Percentiles rank a stretch among this genome's conserved stretches.
Evolutionary conservation across 2,329 filamentous ascomycete genomes (phyloP).

Genomic region (Aspergillus hiratsukae): DNA sequence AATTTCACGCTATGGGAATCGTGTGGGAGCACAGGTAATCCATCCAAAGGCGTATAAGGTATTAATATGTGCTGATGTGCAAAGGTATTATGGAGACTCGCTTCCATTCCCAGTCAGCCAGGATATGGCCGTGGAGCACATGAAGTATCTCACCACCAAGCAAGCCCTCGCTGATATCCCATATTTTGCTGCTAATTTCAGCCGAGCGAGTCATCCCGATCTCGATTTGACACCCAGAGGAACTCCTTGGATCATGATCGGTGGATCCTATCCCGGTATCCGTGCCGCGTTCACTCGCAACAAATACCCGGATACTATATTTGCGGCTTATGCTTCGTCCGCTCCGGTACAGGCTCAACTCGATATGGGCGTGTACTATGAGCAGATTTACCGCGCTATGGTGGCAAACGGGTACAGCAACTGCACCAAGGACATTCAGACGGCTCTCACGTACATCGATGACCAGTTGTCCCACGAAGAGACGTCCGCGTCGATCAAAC

Average conservation of each 20-base stretch:
- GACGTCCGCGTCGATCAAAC: constrained; percentile 41
- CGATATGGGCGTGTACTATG: constrained; percentile 51
- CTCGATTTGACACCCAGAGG: constrained; percentile 36
- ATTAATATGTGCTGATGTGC: constrained; percentile 4
- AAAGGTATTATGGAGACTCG: constrained; percentile 42
- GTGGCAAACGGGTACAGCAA: constrained; percentile 47
- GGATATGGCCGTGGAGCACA: constrained; percentile 36
- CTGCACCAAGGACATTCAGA: constrained; percentile 48
- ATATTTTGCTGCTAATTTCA: constrained; percentile 42
- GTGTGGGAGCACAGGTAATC: constrained; percentile 42
- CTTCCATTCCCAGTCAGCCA: constrained; percentile 34
- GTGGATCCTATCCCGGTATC: constrained; percentile 44
- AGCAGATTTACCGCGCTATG: constrained; percentile 47
- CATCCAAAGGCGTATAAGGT: not conserved
- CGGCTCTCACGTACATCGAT: constrained; percentile 49
- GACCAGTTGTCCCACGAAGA: constrained; percentile 35
- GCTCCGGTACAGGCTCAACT: constrained; percentile 45
- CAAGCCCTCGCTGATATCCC: constrained; percentile 45
- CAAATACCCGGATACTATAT: constrained; percentile 40
- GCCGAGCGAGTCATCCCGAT: constrained; percentile 24
- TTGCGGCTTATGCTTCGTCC: constrained; percentile 39
- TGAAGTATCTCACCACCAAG: constrained; percentile 39
- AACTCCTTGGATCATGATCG: constrained; percentile 45
- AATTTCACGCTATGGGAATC: constrained; percentile 37
- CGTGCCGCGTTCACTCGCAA: constrained; percentile 42